Conservation (phyloP, 257 asterid genomes). For the Solanum verrucosum region DNA sequence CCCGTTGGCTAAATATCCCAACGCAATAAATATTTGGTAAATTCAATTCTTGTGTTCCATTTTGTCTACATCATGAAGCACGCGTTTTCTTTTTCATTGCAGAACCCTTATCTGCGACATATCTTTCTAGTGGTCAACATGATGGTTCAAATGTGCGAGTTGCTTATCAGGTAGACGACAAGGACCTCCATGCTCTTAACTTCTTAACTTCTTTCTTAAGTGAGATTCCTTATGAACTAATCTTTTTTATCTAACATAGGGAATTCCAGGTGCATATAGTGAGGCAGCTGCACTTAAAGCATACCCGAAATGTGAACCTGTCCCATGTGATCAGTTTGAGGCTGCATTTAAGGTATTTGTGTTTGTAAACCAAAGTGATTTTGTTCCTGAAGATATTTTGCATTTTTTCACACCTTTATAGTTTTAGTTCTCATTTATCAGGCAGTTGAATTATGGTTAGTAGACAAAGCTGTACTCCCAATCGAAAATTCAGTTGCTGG, state of each 20-base stretch:
- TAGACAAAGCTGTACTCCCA: conserved; percentile 90
- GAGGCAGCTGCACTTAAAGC: conserved; percentile 91
- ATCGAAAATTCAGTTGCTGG: conserved; percentile 95
- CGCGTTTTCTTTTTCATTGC: conserved; percentile 6
- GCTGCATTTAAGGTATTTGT: conserved; percentile 68
- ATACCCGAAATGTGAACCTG: conserved; percentile 84
- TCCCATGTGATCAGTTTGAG: conserved; percentile 86
- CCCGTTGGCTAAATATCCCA: background rate
- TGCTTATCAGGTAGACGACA: conserved; percentile 69
- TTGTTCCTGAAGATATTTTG: background rate
- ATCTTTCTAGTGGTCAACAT: conserved; percentile 16
- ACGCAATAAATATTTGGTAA: background rate
- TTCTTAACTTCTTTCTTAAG: background rate
- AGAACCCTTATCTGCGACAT: conserved; percentile 78
- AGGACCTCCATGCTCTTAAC: background rate
- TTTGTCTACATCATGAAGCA: background rate
- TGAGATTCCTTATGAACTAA: background rate
- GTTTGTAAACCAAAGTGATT: background rate
- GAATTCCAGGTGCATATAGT: conserved; percentile 83
- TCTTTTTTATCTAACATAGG: conserved; percentile 32
- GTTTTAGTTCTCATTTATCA: conserved; percentile 18
- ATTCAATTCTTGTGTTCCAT: background rate
- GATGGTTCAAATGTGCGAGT: conserved; percentile 64
- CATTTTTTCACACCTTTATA: conserved; percentile 3
- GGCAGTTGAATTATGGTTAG: conserved; percentile 98